These are phyloP conservation scores for Piper longum DNA, from an alignment of 164 flowering plant species.

Conservation along the genomic window DNA sequence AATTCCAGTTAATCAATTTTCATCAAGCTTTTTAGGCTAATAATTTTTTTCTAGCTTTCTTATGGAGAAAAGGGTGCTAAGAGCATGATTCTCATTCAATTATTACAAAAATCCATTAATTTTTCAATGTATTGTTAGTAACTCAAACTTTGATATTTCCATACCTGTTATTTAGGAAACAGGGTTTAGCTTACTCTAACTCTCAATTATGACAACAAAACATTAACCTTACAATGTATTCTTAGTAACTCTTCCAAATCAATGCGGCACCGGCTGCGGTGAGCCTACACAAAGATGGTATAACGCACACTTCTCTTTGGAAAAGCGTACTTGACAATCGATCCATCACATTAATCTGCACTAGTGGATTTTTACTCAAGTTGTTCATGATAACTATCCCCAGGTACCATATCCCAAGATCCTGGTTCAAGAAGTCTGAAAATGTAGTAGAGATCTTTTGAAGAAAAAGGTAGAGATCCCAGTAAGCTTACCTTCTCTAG, in stretches of 20 bases:
- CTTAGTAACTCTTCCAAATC: constrained; percentile 29
- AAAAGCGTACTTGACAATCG: neutral
- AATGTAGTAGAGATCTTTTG: constrained; percentile 80
- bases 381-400: neutral
- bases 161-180: no score
- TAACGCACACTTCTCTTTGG: neutral
- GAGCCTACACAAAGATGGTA: constrained; percentile 98
- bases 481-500: constrained; percentile 48
- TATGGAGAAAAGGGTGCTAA: neutral
- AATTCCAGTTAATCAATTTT: neutral
- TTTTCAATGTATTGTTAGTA: no score
- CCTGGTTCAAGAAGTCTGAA: constrained; percentile 92
- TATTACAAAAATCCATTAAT: no score
- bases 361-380: neutral
- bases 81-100: no score
- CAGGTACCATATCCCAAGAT: constrained; percentile 96
- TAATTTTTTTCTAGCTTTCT: no score
- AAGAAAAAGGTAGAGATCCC: constrained; percentile 96
- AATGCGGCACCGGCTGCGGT: constrained; percentile 87
- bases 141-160: no score
- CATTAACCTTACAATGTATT: no score
- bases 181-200: no score
- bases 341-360: neutral
- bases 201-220: no score
- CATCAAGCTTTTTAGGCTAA: neutral